Evolutionary conservation across 2,329 filamentous ascomycete species (phyloP).

Genomic region (Allantophomopsis cytisporea): DNA sequence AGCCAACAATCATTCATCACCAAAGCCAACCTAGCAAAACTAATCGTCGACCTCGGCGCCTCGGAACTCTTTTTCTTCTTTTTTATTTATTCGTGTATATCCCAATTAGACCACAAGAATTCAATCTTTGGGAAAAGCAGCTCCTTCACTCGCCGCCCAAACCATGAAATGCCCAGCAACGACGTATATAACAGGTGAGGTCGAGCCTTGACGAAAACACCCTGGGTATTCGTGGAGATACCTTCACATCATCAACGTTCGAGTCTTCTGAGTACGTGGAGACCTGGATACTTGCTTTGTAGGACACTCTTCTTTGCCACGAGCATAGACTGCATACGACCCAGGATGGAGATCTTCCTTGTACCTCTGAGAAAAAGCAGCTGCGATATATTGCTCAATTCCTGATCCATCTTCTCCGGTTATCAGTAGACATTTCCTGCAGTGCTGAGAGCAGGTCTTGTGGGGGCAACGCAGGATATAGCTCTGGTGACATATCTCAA

Average conservation of each 20-base stretch:
- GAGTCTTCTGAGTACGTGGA: not conserved
- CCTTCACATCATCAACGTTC: not conserved
- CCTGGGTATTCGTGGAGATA: not conserved
- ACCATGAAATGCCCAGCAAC: not conserved
- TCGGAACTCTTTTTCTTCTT: conserved; percentile 1
- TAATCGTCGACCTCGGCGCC: no score
- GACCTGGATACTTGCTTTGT: not conserved
- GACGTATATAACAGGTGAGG: not conserved
- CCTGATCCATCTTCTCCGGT: conserved; percentile 6
- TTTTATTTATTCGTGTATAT: conserved; percentile 32
- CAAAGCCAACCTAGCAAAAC: no score
- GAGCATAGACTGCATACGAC: conserved; percentile 3
- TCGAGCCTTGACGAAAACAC: no score
- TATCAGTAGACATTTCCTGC: conserved; percentile 5
- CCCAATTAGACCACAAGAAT: conserved; percentile 34
- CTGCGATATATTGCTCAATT: conserved; percentile 7
- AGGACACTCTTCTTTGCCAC: not conserved
- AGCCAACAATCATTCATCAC: no score
- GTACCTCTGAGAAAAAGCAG: conserved; percentile 8
- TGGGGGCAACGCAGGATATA: conserved; percentile 16
- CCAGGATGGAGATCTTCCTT: conserved; percentile 14
- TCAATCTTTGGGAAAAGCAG: conserved; percentile 27
- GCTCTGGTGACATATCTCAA: conserved; percentile 12
- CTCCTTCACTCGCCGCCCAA: conserved; percentile 12
- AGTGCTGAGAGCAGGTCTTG: conserved; percentile 3